Conservation (phyloP, 2,329 filamentous ascomycete genomes). For the Colletotrichum paranaense region DNA sequence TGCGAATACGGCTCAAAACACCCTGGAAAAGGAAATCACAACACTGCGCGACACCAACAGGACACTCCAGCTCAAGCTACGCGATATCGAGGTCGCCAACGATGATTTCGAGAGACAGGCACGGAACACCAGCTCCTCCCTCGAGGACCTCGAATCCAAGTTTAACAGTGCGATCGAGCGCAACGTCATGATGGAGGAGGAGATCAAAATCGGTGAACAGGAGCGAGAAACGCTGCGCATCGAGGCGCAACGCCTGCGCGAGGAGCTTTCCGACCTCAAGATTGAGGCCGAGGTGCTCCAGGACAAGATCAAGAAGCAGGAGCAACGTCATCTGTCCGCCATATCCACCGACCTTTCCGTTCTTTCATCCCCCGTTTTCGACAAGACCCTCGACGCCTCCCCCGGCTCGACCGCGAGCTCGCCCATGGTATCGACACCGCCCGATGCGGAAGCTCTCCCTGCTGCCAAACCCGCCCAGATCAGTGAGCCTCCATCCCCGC, state of each 20-base stretch:
- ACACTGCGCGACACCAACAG: conserved; percentile 86
- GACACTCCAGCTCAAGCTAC: conserved; percentile 82
- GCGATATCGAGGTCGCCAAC: conserved; percentile 97
- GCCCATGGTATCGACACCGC: conserved; percentile 89
- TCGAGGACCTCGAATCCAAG: conserved; percentile 97
- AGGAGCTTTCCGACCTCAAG: conserved; percentile 92
- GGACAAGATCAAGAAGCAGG: conserved; percentile 87
- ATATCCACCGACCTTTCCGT: conserved; percentile 72
- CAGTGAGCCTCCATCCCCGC: conserved; percentile 90
- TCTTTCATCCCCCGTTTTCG: conserved; percentile 78
- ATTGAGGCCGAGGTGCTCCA: conserved; percentile 95
- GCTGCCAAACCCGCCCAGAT: conserved; percentile 69
- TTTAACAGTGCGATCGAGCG: conserved; percentile 95
- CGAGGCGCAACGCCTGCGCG: conserved; percentile 87
- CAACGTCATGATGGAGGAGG: conserved; percentile 92
- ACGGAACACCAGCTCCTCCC: conserved; percentile 92
- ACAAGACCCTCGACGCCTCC: conserved; percentile 76
- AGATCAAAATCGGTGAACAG: conserved; percentile 90
- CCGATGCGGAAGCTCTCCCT: conserved; percentile 58
- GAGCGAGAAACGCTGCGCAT: conserved; percentile 91
- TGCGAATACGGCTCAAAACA: conserved; percentile 84
- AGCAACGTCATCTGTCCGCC: conserved; percentile 66
- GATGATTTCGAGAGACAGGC: conserved; percentile 98
- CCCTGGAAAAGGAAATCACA: conserved; percentile 95
- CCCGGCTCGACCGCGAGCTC: conserved; percentile 91